A percentile compares a stretch with the other conserved stretches of the same genome.
Evolutionary conservation across 192 early-diverging fungal species (phyloP).

Genomic region (Thoreauomyces humboldtii): DNA sequence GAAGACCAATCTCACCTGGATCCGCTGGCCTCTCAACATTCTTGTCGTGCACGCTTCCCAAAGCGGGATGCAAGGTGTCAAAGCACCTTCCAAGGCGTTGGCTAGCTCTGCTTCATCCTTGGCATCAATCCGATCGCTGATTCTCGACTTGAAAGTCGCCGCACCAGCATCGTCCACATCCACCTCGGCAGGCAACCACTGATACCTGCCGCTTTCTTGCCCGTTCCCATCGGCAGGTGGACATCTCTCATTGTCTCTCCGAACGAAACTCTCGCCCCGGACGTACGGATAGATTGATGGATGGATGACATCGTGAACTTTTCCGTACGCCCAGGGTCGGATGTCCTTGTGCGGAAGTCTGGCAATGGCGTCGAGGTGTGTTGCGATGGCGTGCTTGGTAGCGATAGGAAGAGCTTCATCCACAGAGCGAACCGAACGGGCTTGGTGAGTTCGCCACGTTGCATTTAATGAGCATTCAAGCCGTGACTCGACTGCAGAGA

Average conservation of each 20-base stretch:
- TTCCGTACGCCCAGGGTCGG: neutral
- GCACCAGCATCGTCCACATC: neutral
- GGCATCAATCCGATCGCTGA: neutral
- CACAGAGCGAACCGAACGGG: too few species aligned
- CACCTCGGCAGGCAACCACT: conserved; percentile 9
- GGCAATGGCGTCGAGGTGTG: neutral
- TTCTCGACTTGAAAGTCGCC: neutral
- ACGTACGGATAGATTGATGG: conserved; percentile 7
- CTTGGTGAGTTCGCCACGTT: too few species aligned
- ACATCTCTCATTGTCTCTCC: neutral
- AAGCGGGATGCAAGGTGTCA: conserved; percentile 3
- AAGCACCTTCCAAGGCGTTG: neutral
- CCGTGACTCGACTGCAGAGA: too few species aligned
- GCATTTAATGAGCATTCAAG: too few species aligned
- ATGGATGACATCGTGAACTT: conserved; percentile 11
- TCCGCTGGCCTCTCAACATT: neutral
- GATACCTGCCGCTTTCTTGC: neutral
- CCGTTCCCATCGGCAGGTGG: neutral
- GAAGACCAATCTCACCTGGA: neutral
- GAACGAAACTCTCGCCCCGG: neutral
- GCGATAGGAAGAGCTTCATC: neutral
- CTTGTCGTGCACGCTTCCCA: neutral
- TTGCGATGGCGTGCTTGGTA: neutral
- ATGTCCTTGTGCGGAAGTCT: neutral
- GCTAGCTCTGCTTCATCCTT: neutral